Percentiles rank a stretch among this genome's conserved stretches.
phyloP scores from a whole-genome alignment of 176 grass and related monocot genomes.

The Eragrostis curvula region DNA sequence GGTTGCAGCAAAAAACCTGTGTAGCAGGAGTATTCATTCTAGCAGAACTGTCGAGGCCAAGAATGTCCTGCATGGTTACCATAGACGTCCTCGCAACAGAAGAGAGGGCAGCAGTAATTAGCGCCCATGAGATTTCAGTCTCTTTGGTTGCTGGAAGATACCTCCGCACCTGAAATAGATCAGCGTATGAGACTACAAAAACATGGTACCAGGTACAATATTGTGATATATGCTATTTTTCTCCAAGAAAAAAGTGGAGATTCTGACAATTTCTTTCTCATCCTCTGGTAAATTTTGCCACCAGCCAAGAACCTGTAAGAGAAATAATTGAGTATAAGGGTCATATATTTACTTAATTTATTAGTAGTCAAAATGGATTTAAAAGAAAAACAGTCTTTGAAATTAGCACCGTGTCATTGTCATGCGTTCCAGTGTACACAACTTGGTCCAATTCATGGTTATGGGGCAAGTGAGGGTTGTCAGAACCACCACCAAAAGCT shows the following conservation, averaged over 20 bases:
- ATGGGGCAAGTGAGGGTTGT: constrained; percentile 88
- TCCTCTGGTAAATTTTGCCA: constrained; percentile 68
- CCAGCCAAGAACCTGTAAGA: constrained; percentile 76
- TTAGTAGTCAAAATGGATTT: neutral
- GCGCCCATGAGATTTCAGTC: constrained; percentile 63
- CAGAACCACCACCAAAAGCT: constrained; percentile 85
- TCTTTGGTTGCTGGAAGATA: constrained; percentile 58
- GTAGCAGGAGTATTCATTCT: constrained; percentile 95
- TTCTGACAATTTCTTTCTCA: constrained; percentile 75
- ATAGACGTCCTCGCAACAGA: constrained; percentile 80
- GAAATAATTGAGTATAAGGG: constrained; percentile 17
- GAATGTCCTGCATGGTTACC: constrained; percentile 85
- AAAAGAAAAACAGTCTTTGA: neutral
- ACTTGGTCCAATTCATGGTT: constrained; percentile 97
- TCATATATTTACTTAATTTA: constrained; percentile 1
- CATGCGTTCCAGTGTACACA: constrained; percentile 97
- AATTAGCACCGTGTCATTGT: constrained; percentile 88
- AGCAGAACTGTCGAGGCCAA: constrained; percentile 72
- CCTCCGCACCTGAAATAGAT: constrained; percentile 63
- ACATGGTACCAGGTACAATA: neutral
- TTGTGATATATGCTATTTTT: neutral
- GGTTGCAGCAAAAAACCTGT: constrained; percentile 46
- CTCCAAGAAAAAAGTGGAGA: constrained; percentile 8
- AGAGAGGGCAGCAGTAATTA: constrained; percentile 65
- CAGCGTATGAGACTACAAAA: neutral